phyloP scores from a whole-genome alignment of 257 asterid genomes.

The Solanum verrucosum region DNA sequence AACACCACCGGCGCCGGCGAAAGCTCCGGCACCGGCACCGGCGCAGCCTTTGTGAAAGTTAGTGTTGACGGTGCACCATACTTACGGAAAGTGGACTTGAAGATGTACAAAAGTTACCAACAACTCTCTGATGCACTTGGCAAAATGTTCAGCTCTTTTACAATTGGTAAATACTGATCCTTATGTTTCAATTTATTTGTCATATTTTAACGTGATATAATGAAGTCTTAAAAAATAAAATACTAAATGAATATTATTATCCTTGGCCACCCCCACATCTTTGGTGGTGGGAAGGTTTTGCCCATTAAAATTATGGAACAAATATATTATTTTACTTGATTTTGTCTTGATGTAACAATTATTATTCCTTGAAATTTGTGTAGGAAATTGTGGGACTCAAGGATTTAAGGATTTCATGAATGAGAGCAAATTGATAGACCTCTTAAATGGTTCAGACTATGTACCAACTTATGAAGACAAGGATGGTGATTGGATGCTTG shows the following conservation, averaged over 20 bases:
- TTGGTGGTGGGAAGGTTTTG: background rate
- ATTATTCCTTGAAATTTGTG: background rate
- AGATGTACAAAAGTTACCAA: constrained; percentile 37
- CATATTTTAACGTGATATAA: background rate
- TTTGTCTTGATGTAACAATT: background rate
- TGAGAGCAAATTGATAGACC: constrained; percentile 49
- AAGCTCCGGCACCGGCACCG: constrained; percentile 14
- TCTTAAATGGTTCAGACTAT: constrained; percentile 46
- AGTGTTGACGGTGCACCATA: constrained; percentile 51
- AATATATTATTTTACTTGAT: background rate
- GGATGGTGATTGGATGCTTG: constrained; percentile 36
- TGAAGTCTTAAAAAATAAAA: too few species aligned
- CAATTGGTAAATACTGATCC: constrained; percentile 19
- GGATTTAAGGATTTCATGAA: constrained; percentile 39
- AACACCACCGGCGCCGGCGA: constrained; percentile 11
- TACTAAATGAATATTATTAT: too few species aligned
- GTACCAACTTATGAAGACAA: constrained; percentile 37
- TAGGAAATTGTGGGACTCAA: constrained; percentile 34
- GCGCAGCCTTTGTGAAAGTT: constrained; percentile 37
- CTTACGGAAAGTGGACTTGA: constrained; percentile 49
- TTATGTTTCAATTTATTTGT: background rate
- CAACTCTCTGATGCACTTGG: constrained; percentile 39
- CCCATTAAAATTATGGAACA: background rate
- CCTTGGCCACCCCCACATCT: rapidly evolving
- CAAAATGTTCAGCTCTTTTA: constrained; percentile 46